Percentiles rank a stretch among this genome's conserved stretches.
Conservation (phyloP, 2,329 filamentous ascomycete genomes). For the Fusarium praegraminearum region DNA sequence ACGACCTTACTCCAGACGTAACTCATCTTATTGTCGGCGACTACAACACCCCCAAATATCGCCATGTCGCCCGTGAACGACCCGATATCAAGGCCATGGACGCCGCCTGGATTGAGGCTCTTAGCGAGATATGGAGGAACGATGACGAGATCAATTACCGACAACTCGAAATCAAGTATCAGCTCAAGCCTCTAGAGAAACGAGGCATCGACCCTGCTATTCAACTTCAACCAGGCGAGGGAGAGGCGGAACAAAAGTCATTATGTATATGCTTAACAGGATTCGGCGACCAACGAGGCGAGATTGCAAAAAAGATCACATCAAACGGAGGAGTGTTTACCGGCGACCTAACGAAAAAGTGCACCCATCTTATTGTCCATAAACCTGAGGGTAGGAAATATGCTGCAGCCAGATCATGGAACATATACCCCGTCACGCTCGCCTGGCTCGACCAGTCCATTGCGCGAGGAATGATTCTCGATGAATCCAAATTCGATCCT, state of each 20-base stretch:
- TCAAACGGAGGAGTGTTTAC: constrained; percentile 85
- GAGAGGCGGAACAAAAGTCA: constrained; percentile 52
- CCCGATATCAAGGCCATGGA: constrained; percentile 87
- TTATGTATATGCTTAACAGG: constrained; percentile 68
- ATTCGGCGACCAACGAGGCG: constrained; percentile 72
- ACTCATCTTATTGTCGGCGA: constrained; percentile 94
- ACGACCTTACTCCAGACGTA: constrained; percentile 94
- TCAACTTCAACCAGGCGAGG: constrained; percentile 30
- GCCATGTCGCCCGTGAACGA: constrained; percentile 90
- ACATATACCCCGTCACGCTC: constrained; percentile 79
- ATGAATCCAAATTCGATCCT: constrained; percentile 88
- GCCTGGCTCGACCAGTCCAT: constrained; percentile 90
- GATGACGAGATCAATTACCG: constrained; percentile 82
- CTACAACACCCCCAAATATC: constrained; percentile 92
- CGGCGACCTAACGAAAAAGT: constrained; percentile 85
- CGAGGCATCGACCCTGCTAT: constrained; percentile 57
- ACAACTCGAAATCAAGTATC: constrained; percentile 74
- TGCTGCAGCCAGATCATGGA: constrained; percentile 85
- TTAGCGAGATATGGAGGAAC: constrained; percentile 82
- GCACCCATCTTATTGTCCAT: constrained; percentile 88
- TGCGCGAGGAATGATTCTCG: constrained; percentile 87
- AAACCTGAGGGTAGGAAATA: constrained; percentile 90
- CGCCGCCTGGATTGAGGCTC: constrained; percentile 85
- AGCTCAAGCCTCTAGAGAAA: constrained; percentile 72
- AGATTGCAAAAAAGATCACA: constrained; percentile 75